phyloP scores from a whole-genome alignment of 331 rosid genomes.

The Arachis monticola region DNA sequence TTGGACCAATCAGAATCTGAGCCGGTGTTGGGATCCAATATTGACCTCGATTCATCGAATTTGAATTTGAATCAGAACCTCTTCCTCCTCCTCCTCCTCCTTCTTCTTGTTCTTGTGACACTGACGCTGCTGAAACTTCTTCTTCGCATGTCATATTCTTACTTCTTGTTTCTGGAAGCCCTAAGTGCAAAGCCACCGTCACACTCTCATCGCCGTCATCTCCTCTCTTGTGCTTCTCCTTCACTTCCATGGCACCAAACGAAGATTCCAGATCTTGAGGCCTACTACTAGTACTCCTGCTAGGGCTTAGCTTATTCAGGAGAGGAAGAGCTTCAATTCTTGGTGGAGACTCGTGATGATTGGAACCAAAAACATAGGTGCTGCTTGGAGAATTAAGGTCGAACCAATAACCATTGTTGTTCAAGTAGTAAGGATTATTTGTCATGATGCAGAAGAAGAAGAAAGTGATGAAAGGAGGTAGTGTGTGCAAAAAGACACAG shows the following conservation, averaged over 20 bases:
- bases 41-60: conserved; percentile 65
- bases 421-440: conserved; percentile 50
- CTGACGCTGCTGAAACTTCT: conserved; percentile 42
- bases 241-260: conserved; percentile 48
- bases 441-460: not conserved
- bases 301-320: conserved; percentile 63
- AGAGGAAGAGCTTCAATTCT: conserved; percentile 78
- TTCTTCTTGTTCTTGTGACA: conserved; percentile 40
- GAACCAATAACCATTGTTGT: conserved; percentile 56
- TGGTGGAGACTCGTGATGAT: conserved; percentile 57
- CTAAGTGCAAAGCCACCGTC: conserved; percentile 85
- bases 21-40: conserved; percentile 93
- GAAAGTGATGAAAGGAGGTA: not conserved
- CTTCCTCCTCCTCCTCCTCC: conserved; percentile 49
- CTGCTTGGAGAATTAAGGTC: conserved; percentile 56
- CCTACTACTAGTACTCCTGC: conserved; percentile 2
- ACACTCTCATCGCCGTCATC: conserved; percentile 28
- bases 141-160: too few relatives aligned
- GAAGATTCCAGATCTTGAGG: conserved; percentile 42
- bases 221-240: not conserved
- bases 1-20: conserved; percentile 86
- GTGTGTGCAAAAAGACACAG: too few relatives aligned
- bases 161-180: conserved; percentile 54
- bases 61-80: not conserved
- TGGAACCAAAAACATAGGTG: conserved; percentile 31